phyloP scores from a whole-genome alignment of 192 early-diverging fungal species.

The Gigaspora rosea region DNA sequence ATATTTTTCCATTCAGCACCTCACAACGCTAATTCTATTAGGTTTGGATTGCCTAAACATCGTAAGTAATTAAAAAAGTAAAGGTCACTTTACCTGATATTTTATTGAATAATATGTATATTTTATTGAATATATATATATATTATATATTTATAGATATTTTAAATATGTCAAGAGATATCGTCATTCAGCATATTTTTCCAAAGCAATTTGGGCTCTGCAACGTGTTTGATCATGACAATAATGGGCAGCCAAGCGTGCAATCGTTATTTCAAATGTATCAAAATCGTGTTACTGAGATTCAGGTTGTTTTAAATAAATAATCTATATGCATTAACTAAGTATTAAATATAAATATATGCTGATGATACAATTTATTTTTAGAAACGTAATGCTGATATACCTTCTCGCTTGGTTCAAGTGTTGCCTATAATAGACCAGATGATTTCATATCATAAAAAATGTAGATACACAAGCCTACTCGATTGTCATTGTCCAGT shows the following conservation, averaged over 20 bases:
- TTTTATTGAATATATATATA: background rate
- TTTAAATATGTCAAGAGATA: background rate
- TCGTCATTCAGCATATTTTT: background rate
- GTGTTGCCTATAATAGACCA: background rate
- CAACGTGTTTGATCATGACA: background rate
- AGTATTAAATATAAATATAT: background rate
- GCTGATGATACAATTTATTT: background rate
- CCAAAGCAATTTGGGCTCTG: constrained; percentile 15
- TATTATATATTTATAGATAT: background rate
- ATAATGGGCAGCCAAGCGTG: background rate
- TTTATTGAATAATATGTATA: background rate
- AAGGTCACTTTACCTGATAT: background rate
- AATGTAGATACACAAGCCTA: background rate
- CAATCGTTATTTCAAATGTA: background rate
- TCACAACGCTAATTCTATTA: background rate
- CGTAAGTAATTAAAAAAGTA: background rate
- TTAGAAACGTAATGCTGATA: background rate
- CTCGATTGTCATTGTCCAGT: background rate
- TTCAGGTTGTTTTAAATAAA: background rate
- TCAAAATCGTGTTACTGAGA: background rate
- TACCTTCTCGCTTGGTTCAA: background rate
- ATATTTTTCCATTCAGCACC: background rate
- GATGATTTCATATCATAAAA: background rate
- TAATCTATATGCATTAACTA: too few species aligned
- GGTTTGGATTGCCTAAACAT: background rate